Evolutionary conservation across 305 asterid species (phyloP).

Genomic region (Fraxinus velutina): DNA sequence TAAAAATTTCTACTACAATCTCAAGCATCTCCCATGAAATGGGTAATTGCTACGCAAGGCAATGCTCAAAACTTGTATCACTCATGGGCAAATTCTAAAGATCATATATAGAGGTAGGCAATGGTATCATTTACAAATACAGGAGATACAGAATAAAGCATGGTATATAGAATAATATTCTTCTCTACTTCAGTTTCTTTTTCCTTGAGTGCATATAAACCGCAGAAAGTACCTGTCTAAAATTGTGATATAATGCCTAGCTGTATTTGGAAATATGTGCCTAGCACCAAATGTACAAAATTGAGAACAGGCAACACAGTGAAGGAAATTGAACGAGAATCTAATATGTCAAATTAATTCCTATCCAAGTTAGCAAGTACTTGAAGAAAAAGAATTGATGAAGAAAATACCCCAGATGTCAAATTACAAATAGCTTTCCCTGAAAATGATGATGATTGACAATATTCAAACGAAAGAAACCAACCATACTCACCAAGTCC

Average conservation of each 20-base stretch:
- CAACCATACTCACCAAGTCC: conserved; percentile 57
- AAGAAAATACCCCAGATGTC: background rate
- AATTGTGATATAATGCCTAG: background rate
- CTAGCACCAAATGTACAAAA: background rate
- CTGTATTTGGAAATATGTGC: background rate
- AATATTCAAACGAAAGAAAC: background rate
- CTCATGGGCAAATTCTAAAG: background rate
- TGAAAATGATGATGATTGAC: background rate
- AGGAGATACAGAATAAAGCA: background rate
- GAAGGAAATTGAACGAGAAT: background rate
- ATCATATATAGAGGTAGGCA: background rate
- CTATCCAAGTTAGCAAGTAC: background rate
- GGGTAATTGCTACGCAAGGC: background rate
- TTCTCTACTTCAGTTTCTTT: background rate
- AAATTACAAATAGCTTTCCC: background rate
- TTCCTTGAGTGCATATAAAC: background rate
- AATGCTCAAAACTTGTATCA: background rate
- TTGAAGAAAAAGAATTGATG: background rate
- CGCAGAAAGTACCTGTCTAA: background rate
- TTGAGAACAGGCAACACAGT: background rate
- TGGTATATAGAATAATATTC: background rate
- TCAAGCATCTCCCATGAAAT: background rate
- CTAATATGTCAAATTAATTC: background rate
- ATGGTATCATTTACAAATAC: background rate
- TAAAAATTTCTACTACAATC: background rate